phyloP scores from a whole-genome alignment of 176 grass and related monocot species.

The Zoysia japonica region DNA sequence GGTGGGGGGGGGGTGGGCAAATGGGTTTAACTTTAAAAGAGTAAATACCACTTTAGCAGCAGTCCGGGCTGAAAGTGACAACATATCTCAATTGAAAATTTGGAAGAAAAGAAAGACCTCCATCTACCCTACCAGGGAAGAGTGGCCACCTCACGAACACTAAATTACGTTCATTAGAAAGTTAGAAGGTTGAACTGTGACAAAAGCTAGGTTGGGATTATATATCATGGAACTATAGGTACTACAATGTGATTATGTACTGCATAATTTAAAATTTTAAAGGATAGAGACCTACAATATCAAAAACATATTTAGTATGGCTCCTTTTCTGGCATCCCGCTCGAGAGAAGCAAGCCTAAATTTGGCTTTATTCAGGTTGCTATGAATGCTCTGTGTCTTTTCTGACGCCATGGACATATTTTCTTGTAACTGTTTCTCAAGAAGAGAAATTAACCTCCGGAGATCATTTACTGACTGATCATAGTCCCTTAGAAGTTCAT shows the following conservation, averaged over 20 bases:
- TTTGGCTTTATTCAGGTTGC: constrained; percentile 58
- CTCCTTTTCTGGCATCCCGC: constrained; percentile 59
- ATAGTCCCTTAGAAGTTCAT: constrained; percentile 82
- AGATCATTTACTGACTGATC: constrained; percentile 77
- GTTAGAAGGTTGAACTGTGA: not conserved
- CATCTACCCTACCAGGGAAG: not conserved
- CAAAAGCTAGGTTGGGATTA: not conserved
- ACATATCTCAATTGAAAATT: not conserved
- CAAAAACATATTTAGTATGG: constrained; percentile 68
- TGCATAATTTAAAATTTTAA: constrained; percentile 16
- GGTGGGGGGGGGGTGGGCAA: not conserved
- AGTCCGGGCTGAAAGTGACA: constrained; percentile 4
- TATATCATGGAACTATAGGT: not conserved
- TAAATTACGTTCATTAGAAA: not conserved
- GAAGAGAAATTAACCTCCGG: constrained; percentile 62
- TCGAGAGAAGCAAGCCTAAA: constrained; percentile 62
- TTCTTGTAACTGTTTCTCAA: constrained; percentile 71
- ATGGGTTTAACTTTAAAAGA: not conserved
- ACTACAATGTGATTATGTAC: constrained; percentile 2
- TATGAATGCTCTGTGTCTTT: constrained; percentile 42
- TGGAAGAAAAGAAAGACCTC: not conserved
- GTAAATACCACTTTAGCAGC: constrained; percentile 8
- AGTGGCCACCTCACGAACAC: not conserved
- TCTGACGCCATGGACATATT: constrained; percentile 45
- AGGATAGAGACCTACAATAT: constrained; percentile 76